A percentile compares a stretch with the other conserved stretches of the same genome.
Evolutionary conservation across 2,329 filamentous ascomycete genomes (phyloP).

Genomic region (Talaromyces pinophilus): DNA sequence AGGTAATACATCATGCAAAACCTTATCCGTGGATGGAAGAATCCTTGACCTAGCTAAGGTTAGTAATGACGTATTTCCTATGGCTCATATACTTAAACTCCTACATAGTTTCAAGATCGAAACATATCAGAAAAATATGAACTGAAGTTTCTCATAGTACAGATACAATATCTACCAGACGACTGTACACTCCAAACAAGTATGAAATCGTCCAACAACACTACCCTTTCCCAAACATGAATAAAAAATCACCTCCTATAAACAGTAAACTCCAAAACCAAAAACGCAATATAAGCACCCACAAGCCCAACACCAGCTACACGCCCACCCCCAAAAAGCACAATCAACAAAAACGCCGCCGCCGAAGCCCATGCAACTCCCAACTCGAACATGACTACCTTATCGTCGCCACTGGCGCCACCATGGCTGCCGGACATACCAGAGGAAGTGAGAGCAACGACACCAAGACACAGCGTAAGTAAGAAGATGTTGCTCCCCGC

Average conservation of each 20-base stretch:
- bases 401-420: constrained; percentile 25
- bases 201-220: not conserved
- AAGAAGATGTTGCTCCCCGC: constrained; percentile 59
- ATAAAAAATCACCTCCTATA: constrained; percentile 18
- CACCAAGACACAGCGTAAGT: constrained; percentile 52
- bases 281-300: constrained; percentile 36
- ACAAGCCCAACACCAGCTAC: constrained; percentile 34
- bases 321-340: constrained; percentile 20
- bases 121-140: not conserved
- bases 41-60: not conserved
- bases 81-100: not conserved
- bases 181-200: not conserved
- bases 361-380: constrained; percentile 19
- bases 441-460: constrained; percentile 27
- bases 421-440: not conserved
- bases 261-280: constrained; percentile 39
- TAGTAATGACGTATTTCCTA: not conserved
- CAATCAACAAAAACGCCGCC: constrained; percentile 13
- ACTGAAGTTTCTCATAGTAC: no score
- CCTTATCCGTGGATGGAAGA: not conserved
- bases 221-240: no score
- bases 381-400: constrained; percentile 31
- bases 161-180: not conserved
- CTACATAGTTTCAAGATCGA: not conserved
- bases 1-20: not conserved